These are phyloP conservation scores for Ophiostoma montium DNA, from an alignment of 2,329 filamentous ascomycete genomes.

Conservation along the genomic window DNA sequence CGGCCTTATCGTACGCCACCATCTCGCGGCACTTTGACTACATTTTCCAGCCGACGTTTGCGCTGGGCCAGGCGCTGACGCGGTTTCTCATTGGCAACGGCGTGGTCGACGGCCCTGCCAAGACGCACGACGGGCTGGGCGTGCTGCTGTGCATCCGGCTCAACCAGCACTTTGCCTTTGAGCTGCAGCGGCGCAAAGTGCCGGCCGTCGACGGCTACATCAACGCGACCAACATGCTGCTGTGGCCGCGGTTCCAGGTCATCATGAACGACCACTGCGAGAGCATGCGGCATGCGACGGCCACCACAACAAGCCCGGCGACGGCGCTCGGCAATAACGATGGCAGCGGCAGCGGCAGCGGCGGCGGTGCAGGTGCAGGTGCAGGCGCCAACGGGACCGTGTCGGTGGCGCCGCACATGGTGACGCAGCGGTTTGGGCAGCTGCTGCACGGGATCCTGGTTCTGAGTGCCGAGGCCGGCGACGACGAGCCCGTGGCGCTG, in stretches of 20 bases:
- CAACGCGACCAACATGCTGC: constrained; percentile 86
- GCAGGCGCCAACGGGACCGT: constrained; percentile 48
- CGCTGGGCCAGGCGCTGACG: constrained; percentile 65
- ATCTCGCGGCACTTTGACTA: constrained; percentile 75
- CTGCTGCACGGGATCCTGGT: constrained; percentile 72
- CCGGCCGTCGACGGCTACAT: constrained; percentile 83
- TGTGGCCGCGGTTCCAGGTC: constrained; percentile 91
- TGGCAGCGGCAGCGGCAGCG: neutral
- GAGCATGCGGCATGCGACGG: constrained; percentile 46
- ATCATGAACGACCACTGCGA: constrained; percentile 91
- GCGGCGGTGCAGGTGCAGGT: neutral
- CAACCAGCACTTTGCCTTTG: constrained; percentile 89
- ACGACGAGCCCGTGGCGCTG: constrained; percentile 81
- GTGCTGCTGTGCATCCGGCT: constrained; percentile 82
- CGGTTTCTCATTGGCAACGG: constrained; percentile 51
- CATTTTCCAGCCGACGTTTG: constrained; percentile 80
- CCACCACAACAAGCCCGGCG: neutral
- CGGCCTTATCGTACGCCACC: constrained; percentile 57
- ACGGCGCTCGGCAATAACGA: constrained; percentile 19
- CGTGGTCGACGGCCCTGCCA: constrained; percentile 15
- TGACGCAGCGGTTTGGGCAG: constrained; percentile 93
- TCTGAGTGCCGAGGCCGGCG: constrained; percentile 78
- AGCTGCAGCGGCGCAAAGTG: constrained; percentile 79
- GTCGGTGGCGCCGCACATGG: constrained; percentile 73
- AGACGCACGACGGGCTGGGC: constrained; percentile 72